Conservation (phyloP, 225 moss, liverwort and hornwort genomes). For the Sphagnum tenellum region DNA sequence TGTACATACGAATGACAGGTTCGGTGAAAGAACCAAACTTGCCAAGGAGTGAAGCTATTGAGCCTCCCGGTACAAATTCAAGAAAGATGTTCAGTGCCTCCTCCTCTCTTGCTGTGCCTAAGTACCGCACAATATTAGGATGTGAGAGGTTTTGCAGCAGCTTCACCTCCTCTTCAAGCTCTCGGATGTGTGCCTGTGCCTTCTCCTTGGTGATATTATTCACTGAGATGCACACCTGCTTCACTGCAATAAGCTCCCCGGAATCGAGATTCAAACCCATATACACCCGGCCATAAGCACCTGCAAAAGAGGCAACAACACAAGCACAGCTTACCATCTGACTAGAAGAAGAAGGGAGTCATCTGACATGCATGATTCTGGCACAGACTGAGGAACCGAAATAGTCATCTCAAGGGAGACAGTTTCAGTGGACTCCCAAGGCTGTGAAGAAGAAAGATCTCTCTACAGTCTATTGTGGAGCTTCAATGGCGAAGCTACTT, state of each 20-base stretch:
- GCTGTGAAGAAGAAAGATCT: too few species aligned
- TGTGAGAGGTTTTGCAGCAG: conserved; percentile 88
- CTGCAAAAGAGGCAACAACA: conserved; percentile 15
- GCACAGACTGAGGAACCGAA: too few species aligned
- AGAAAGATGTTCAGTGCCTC: conserved; percentile 92
- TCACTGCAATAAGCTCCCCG: conserved; percentile 90
- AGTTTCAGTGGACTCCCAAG: too few species aligned
- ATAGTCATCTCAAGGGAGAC: too few species aligned
- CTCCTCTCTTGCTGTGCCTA: conserved; percentile 85
- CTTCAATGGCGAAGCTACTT: too few species aligned
- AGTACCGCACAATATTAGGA: conserved; percentile 87
- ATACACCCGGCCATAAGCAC: conserved; percentile 94
- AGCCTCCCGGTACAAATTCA: conserved; percentile 92
- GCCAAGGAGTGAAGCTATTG: conserved; percentile 83
- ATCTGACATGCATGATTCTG: neutral
- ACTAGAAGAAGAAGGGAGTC: too few species aligned
- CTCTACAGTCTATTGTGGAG: too few species aligned
- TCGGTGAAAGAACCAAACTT: conserved; percentile 96
- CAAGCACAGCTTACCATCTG: too few species aligned
- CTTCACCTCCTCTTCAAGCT: conserved; percentile 93
- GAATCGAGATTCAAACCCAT: conserved; percentile 98
- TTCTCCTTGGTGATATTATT: conserved; percentile 77
- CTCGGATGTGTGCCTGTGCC: conserved; percentile 84
- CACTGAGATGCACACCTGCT: conserved; percentile 78
- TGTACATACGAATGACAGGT: conserved; percentile 90